Base-by-base conservation (phyloP, 257 asterid species). In the Avicennia marina region DNA sequence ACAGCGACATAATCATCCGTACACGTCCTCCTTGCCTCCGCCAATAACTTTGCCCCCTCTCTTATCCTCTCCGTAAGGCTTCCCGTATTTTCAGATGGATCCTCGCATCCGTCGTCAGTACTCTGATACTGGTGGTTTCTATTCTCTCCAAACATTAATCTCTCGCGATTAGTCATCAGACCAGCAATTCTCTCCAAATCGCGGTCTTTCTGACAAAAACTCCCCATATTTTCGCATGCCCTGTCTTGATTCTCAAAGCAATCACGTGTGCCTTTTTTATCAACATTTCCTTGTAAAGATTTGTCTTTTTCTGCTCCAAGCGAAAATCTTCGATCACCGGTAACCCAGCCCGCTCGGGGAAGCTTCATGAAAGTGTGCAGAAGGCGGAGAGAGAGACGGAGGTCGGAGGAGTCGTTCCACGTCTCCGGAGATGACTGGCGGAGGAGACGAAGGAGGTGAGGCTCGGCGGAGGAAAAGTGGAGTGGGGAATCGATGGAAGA, bases 331-430 rank as follows among this genome's bases (percentile, higher is more conserved):
- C 24, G 75, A 51, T 45, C 72, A 38, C 77, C 66, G n/a, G 66
- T 72, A 29, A 63, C 0, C 40, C 62, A 53, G 13, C 77, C 80
- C 6, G 51, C 33, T 25, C 4, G 56, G 13, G 53, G 36, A 32
- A 53, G 21, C 18, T 53, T 32, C 12, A 57, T 58, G 68, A 89
- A 34, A 48, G 39, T 58, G 64, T 43, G 36, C 45, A 72, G 71
- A 25, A 89, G 86, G 58, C 95, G 93, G 61, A 84, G 93, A 41
- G 90, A 56, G 73, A 85, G 82, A 64, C 95, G 91, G 79, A 81
- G 82, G 64, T 75, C 84, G 44, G 89, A 36, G 67, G 94, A 71
- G 34, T 68, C 70, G 11, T 58, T 51, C 72, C 52, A 75, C 53
- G 70, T 6, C 67, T 77, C 34, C 40, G 57, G 46, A 49, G 64